phyloP scores from a whole-genome alignment of 208 protist genomes.

The Naegleria fowleri region DNA sequence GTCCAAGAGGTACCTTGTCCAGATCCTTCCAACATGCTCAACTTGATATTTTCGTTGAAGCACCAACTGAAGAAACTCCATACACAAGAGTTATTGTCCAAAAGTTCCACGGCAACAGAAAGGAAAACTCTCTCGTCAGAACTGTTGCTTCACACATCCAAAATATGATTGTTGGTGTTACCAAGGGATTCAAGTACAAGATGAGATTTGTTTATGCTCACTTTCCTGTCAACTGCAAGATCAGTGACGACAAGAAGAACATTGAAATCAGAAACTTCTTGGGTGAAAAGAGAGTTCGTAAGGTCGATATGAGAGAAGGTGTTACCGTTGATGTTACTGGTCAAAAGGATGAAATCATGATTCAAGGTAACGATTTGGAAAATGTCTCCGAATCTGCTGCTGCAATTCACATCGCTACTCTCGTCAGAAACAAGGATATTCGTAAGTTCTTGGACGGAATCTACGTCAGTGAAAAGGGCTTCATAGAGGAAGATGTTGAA shows the following conservation, averaged over 20 bases:
- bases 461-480: slow-evolving; percentile 92
- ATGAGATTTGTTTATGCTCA: slow-evolving; percentile 98
- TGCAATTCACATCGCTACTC: slow-evolving; percentile 84
- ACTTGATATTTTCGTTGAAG: slow-evolving; percentile 62
- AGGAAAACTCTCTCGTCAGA: slow-evolving; percentile 86
- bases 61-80: slow-evolving; percentile 40
- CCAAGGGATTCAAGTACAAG: slow-evolving; percentile 97
- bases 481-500: slow-evolving; percentile 48
- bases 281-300: slow-evolving; percentile 91
- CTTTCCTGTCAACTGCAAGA: slow-evolving; percentile 96
- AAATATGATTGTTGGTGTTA: slow-evolving; percentile 99
- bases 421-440: slow-evolving; percentile 99
- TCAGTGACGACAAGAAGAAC: slow-evolving; percentile 72
- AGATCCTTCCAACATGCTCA: slow-evolving; percentile 84
- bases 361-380: slow-evolving; percentile 89
- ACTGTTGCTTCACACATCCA: slow-evolving; percentile 88
- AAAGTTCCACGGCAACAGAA: slow-evolving; percentile 90
- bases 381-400: slow-evolving; percentile 79
- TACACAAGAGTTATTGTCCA: slow-evolving; percentile 58
- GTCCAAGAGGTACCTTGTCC: slow-evolving; percentile 86
- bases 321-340: slow-evolving; percentile 75
- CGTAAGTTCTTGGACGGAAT: slow-evolving; percentile 99
- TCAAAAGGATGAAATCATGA: slow-evolving; percentile 95
- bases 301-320: slow-evolving; percentile 72
- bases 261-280: slow-evolving; percentile 99